Conservation (phyloP, 163 green algal species). For the Scenedesmus sp. region DNA sequence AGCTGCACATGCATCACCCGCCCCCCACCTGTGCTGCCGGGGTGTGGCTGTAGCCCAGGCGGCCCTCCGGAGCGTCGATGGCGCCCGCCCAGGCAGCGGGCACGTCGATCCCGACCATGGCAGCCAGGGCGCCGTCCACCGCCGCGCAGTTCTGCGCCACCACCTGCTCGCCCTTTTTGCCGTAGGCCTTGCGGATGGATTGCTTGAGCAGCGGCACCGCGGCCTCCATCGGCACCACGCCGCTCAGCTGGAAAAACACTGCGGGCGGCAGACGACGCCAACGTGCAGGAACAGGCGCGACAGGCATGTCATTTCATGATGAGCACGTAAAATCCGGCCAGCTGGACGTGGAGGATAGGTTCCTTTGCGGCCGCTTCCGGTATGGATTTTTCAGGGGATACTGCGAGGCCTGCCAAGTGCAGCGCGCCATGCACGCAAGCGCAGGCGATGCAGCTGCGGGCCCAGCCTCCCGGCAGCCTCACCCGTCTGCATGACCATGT, state of each 20-base stretch:
- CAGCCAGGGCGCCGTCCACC: constrained; percentile 65
- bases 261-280: not conserved
- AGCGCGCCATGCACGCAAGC: not conserved
- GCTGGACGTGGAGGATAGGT: too few species aligned
- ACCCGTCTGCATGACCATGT: constrained; percentile 76
- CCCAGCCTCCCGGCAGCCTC: not conserved
- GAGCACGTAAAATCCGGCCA: too few species aligned
- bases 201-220: constrained; percentile 69
- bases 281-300: not conserved
- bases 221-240: constrained; percentile 43
- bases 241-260: constrained; percentile 51
- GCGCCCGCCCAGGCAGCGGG: constrained; percentile 58
- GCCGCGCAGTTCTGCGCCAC: constrained; percentile 71
- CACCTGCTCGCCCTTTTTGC: constrained; percentile 74
- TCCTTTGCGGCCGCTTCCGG: too few species aligned
- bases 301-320: not conserved
- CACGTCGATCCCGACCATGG: constrained; percentile 62
- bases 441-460: not conserved
- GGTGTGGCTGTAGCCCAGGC: constrained; percentile 30
- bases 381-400: not conserved
- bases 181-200: constrained; percentile 75
- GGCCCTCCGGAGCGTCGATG: constrained; percentile 24
- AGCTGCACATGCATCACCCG: too few species aligned
- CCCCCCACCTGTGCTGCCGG: constrained; percentile 10
- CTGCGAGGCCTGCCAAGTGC: not conserved